Evolutionary conservation across 2,329 filamentous ascomycete genomes (phyloP), one percentile per base, ranked within the genome.

Genomic region (Pestalotiopsis sp.): DNA sequence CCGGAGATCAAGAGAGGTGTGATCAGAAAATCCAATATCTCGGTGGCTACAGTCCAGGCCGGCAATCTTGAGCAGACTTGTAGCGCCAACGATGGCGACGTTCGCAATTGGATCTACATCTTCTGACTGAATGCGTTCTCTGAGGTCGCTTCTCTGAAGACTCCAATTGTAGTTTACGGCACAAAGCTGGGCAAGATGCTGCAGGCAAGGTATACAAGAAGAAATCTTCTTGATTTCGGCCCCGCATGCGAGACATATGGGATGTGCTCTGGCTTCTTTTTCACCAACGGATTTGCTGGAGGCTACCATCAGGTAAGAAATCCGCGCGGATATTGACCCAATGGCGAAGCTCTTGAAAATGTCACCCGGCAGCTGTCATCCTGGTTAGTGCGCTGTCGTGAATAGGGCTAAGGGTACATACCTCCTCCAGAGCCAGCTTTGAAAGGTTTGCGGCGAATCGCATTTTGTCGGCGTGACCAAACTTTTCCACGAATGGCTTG

Each of bases 401-500:
- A 59, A 27, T 17, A 6, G n/a, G 12, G 3, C 3, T 41, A 17
- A 17, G 67, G 2, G 69, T 66, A 3, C 74, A 67, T 67, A 81
- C 80, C 71, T 79, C 73, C 2, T 77, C 73, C 1, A 78, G 71
- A 25, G 41, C 31, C 27, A 17, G 49, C 38, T 64, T 67, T 36
- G 84, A 68, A 4, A 72, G 73, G 0, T 76, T 74, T 3, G 83
- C 69, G 62, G 83, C 78, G 0, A 78, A 69, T 57, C 78, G 79
- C 7, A 83, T 72, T 6, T 86, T 84, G 0, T 77, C 72, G 7
- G 7, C 31, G 2, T 80, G 76, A 1, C 75, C 78, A 0, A 89
- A 79, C 23, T 77, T 74, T 55, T 83, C 80, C 3, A 84, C 76
- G 67, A 84, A 86, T 1, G 71, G 70, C 69, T 82, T 86, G 55